A percentile compares a stretch with the other conserved stretches of the same genome.
These are phyloP conservation scores for Phytophthora fragariaefolia DNA, from an alignment of 352 stramenopile species.

Conservation along the genomic window DNA sequence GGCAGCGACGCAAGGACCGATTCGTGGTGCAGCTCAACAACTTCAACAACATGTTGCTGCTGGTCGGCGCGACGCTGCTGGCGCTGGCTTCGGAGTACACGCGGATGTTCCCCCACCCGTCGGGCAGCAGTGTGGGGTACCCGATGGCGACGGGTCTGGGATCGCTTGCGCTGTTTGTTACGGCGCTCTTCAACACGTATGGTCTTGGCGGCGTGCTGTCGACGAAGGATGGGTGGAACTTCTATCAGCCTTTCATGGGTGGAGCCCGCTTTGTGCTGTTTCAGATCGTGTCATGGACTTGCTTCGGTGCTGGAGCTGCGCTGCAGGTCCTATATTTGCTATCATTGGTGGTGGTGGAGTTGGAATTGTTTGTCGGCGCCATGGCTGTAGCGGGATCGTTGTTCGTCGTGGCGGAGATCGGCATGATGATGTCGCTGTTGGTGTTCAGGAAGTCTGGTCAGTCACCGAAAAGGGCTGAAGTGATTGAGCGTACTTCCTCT, in stretches of 20 bases:
- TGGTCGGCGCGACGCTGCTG: slow-evolving; percentile 71
- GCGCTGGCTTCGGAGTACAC: slow-evolving; percentile 66
- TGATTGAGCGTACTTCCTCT: background rate
- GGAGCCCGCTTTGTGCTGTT: slow-evolving; percentile 76
- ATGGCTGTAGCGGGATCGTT: slow-evolving; percentile 69
- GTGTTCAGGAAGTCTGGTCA: slow-evolving; percentile 50
- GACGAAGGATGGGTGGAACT: slow-evolving; percentile 80
- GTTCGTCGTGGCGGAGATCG: slow-evolving; percentile 71
- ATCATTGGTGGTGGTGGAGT: slow-evolving; percentile 78
- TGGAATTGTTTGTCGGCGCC: slow-evolving; percentile 81
- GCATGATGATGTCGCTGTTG: slow-evolving; percentile 86
- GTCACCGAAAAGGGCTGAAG: slow-evolving; percentile 4
- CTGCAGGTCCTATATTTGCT: slow-evolving; percentile 80
- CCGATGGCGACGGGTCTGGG: slow-evolving; percentile 63
- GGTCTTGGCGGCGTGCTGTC: slow-evolving; percentile 75
- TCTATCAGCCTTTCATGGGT: slow-evolving; percentile 86
- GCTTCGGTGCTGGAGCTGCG: slow-evolving; percentile 70
- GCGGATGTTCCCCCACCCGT: slow-evolving; percentile 45
- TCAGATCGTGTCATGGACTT: slow-evolving; percentile 82
- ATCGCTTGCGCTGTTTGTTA: slow-evolving; percentile 75
- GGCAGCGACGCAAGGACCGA: slow-evolving; percentile 45
- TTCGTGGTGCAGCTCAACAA: slow-evolving; percentile 84
- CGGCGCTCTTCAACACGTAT: slow-evolving; percentile 85
- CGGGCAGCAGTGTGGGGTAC: slow-evolving; percentile 48
- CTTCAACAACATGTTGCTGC: slow-evolving; percentile 87